phyloP scores from a whole-genome alignment of 768 basidiomycete genomes.

The Lactifluus echinatus region DNA sequence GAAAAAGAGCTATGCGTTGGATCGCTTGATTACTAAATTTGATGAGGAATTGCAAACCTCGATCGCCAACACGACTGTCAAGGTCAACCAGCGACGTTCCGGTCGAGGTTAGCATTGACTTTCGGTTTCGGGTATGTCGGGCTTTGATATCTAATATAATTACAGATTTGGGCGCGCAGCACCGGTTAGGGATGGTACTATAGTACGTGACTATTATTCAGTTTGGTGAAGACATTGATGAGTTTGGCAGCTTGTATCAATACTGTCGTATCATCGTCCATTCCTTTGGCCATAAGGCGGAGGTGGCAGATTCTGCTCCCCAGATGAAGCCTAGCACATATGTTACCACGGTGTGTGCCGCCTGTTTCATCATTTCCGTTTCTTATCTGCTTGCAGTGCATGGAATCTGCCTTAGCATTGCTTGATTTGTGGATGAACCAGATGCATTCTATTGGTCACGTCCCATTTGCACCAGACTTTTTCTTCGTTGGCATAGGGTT shows the following conservation, averaged over 20 bases:
- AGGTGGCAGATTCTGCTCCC: not conserved
- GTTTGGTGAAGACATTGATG: not conserved
- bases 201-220: conserved; percentile 7
- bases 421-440: conserved; percentile 14
- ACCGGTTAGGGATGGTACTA: conserved; percentile 15
- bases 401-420: conserved; percentile 11
- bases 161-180: conserved; percentile 8
- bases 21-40: conserved; percentile 6
- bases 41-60: conserved; percentile 8
- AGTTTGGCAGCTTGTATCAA: conserved; percentile 6
- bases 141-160: not conserved
- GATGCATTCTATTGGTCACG: conserved; percentile 10
- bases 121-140: too few relatives aligned
- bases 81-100: not conserved
- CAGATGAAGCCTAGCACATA: conserved; percentile 6
- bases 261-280: conserved; percentile 19
- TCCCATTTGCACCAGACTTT: conserved; percentile 18
- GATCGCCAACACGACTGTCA: conserved; percentile 11
- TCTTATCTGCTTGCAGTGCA: conserved; percentile 10
- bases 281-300: conserved; percentile 18
- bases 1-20: conserved; percentile 12
- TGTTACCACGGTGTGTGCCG: conserved; percentile 2
- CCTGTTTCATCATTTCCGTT: not conserved
- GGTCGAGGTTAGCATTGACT: conserved; percentile 2
- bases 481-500: conserved; percentile 21